A percentile compares a stretch with the other conserved stretches of the same genome.
These are phyloP conservation scores for Dioszegia aurantiaca DNA, from an alignment of 768 basidiomycete species.

Conservation along the genomic window DNA sequence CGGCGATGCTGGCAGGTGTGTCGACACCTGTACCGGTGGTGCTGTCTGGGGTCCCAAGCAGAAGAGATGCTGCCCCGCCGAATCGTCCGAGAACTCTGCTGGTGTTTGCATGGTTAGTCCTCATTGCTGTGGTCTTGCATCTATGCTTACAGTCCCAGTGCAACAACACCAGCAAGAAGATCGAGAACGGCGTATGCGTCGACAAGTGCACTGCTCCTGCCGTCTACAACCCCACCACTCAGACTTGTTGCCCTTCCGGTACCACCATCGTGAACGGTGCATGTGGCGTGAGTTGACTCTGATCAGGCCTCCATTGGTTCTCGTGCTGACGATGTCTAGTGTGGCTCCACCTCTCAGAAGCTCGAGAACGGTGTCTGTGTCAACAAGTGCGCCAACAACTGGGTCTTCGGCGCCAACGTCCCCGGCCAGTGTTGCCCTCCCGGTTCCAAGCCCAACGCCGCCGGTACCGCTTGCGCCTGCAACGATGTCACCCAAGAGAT, in stretches of 20 bases:
- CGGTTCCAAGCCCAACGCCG: slow-evolving; percentile 1
- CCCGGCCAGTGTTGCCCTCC: slow-evolving; percentile 10
- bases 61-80: slow-evolving; percentile 7
- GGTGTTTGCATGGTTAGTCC: no score
- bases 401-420: slow-evolving; percentile 8
- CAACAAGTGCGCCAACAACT: slow-evolving; percentile 16
- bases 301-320: background rate
- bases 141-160: no score
- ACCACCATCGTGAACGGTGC: background rate
- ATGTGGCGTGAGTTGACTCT: slow-evolving; percentile 3
- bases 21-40: slow-evolving; percentile 10
- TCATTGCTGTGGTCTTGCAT: no score
- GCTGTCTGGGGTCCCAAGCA: background rate
- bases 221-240: slow-evolving; percentile 8
- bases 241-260: slow-evolving; percentile 12
- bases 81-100: no score
- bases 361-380: slow-evolving; percentile 10
- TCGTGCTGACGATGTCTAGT: slow-evolving; percentile 4
- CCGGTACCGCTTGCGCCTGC: slow-evolving; percentile 22
- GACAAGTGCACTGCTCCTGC: slow-evolving; percentile 5
- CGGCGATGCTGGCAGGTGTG: slow-evolving; percentile 13
- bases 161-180: no score
- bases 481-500: slow-evolving; percentile 11
- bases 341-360: slow-evolving; percentile 3
- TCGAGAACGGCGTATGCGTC: slow-evolving; percentile 8